Base-by-base conservation (phyloP, 768 basidiomycete genomes). In the Boletellus ananas region DNA sequence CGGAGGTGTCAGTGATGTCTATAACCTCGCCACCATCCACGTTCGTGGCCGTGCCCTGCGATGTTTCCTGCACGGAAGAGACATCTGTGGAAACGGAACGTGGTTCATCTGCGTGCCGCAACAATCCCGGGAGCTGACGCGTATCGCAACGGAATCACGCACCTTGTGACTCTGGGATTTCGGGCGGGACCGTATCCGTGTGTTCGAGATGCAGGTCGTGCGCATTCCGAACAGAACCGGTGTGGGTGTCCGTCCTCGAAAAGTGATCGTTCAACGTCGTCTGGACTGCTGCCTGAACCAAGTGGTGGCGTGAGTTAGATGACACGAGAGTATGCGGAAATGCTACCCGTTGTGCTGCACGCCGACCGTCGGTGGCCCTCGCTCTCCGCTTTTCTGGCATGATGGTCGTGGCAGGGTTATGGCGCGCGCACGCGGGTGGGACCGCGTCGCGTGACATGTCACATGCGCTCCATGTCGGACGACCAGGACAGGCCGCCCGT, bases 191-290 rank as follows among this genome's bases (percentile, higher is more conserved):
- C 4, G 33, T 37, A 25, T 37, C 45, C 13, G 36, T 27, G n/a
- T 42, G 27, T 36, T 53, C 45, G 27, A 12, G 4, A 10, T 36
- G 34, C 41, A 18, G 14, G 14, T 45, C 51, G n/a, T 52, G 52
- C 29, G 14, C 29, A 23, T 50, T 46, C 21, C 1, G 44, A 3
- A 35, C 8, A 27, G 42, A 16, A 4, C 35, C 23, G 1, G 5
- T 17, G 0, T 43, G 23, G 2, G 53, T 17, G 21, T 56, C 45
- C 3, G 50, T 57, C 48, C 34, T 61, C 54, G 47, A 60, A 47
- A 67, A 62, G 53, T 52, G 59, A 18, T 59, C 57, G 34, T 54
- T 54, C 6, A 71, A 57, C 17, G 66, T 68, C 43, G 57, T 62
- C 36, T 71, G 69, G 33, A 47, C 52, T 12, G 52, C 25, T 25